A percentile compares a stretch with the other conserved stretches of the same genome.
These are phyloP conservation scores for Lasiosphaeria hispida DNA, from an alignment of 495 filamentous ascomycete genomes.

Conservation along the genomic window DNA sequence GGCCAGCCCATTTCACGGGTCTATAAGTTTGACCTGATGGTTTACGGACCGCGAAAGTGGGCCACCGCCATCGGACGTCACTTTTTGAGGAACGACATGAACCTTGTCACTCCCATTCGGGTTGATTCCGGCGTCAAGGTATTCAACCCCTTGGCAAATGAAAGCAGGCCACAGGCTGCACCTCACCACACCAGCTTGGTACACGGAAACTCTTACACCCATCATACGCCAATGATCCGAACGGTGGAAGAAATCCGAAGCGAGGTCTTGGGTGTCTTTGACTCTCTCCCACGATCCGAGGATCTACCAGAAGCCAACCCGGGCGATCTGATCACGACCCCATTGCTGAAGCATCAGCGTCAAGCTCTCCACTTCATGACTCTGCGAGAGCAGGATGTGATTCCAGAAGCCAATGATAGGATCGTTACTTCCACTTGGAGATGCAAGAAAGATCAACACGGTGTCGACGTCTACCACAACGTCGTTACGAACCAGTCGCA, in stretches of 20 bases:
- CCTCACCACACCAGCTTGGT: conserved; percentile 15
- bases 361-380: conserved; percentile 89
- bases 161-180: conserved; percentile 40
- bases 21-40: conserved; percentile 63
- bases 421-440: conserved; percentile 75
- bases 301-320: conserved; percentile 75
- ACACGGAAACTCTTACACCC: conserved; percentile 10
- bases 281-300: conserved; percentile 69
- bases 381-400: conserved; percentile 62
- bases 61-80: conserved; percentile 61
- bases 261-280: conserved; percentile 85
- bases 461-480: conserved; percentile 65
- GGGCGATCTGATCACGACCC: conserved; percentile 58
- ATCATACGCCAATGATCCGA: conserved; percentile 39
- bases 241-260: conserved; percentile 80
- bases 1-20: conserved; percentile 50
- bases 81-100: conserved; percentile 62
- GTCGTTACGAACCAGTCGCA: conserved; percentile 74
- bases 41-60: conserved; percentile 75
- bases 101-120: conserved; percentile 59
- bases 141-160: conserved; percentile 60
- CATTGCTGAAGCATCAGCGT: conserved; percentile 81
- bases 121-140: conserved; percentile 64
- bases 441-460: conserved; percentile 47
- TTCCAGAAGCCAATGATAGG: conserved; percentile 37